Conservation (phyloP, 768 basidiomycete species). For the Clavaria fumosa region DNA sequence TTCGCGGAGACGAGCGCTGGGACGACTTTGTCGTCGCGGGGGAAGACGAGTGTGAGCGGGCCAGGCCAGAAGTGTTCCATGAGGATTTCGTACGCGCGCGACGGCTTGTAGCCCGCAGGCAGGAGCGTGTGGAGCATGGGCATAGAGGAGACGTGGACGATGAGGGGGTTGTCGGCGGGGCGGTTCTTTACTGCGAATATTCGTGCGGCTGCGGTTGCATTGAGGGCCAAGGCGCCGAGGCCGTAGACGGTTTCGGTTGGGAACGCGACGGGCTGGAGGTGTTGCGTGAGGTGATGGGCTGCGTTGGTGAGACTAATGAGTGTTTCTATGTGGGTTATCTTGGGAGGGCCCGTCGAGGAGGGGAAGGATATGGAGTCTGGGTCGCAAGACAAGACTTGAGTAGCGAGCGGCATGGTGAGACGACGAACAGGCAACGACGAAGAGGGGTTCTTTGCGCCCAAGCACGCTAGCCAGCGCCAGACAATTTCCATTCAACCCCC, state of each 20-base stretch:
- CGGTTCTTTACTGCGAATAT: constrained; percentile 87
- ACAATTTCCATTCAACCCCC: no score
- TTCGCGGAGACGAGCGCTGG: constrained; percentile 68
- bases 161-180: constrained; percentile 91
- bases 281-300: constrained; percentile 33
- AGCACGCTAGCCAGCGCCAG: no score
- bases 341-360: constrained; percentile 27
- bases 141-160: constrained; percentile 84
- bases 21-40: constrained; percentile 42
- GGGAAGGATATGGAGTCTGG: constrained; percentile 44
- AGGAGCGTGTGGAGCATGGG: constrained; percentile 69
- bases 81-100: constrained; percentile 52
- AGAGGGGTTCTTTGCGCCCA: no score
- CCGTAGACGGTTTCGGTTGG: constrained; percentile 99
- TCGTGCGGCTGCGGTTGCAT: constrained; percentile 41
- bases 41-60: constrained; percentile 83
- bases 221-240: constrained; percentile 75
- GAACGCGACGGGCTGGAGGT: constrained; percentile 56
- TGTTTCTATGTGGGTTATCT: constrained; percentile 35
- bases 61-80: constrained; percentile 93
- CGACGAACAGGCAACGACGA: no score
- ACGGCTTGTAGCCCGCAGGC: constrained; percentile 44
- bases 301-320: constrained; percentile 39
- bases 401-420: constrained; percentile 15
- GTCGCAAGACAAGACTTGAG: constrained; percentile 45